Base-by-base conservation (phyloP, 495 filamentous ascomycete species). In the Talaromyces stipitatus region DNA sequence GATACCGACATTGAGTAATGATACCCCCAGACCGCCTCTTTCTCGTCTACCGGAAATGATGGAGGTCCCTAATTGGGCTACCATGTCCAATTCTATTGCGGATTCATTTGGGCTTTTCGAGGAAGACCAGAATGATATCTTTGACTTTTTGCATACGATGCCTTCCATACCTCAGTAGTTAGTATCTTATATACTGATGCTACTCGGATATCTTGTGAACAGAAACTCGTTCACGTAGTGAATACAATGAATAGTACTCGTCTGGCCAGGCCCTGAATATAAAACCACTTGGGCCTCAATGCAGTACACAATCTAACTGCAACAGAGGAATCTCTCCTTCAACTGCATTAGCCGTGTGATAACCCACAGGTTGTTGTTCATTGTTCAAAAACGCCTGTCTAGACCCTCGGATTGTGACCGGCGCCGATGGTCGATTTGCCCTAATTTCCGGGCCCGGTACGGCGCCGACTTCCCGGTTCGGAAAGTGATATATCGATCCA, bases 41-140 rank as follows among this genome's bases (percentile, higher is more conserved):
- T 61, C 67, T 47, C 59, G 66, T 48, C 43, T 73, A 7, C 62
- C 69, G 28, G 66, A 67, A n/a, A 63, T 75, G 64, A 63, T 75
- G 64, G 70, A 75, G 29, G 70, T 66, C 11, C 72, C 72, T 2
- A 75, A 69, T 47, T 75, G 72, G 72, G 71, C 69, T 10, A 26
- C 24, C 18, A 61, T 75, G 54, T 74, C 71, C 0, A 71, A 71
- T 50, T 67, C 72, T 0, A 74, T 75, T 57, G 71, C 72, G 12
- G 71, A 75, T 36, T 75, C 72, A 3, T 75, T 75, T 55, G 72
- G 72, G 11, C 62, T 75, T n/a, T 75, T 75, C 33, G 72, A 75
- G 33, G 72, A 75, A 51, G 72, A 67, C 2, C 72, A 75, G 56
- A 74, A 71, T 47, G 72, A 75, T 50, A 66, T 75, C 24, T 75